Conservation (phyloP, 2,329 filamentous ascomycete genomes). For the Penicillium sp. region DNA sequence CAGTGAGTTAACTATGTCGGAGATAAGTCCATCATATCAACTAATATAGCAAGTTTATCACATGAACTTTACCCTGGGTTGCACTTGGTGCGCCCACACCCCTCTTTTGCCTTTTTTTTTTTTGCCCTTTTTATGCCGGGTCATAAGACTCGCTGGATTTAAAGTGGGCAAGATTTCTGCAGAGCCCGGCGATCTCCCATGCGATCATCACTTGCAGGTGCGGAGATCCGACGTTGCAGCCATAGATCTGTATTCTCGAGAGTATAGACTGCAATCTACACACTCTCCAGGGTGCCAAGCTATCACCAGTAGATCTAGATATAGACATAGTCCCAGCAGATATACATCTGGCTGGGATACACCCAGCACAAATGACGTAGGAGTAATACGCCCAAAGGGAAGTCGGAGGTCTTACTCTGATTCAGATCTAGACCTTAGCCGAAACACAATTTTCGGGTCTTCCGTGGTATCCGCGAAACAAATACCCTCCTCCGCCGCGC, state of each 20-base stretch:
- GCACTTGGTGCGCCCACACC: conserved; percentile 3
- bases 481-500: conserved; percentile 43
- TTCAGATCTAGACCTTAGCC: conserved; percentile 12
- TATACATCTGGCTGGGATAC: background rate
- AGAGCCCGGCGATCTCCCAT: conserved; percentile 18
- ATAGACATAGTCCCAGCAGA: background rate
- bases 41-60: background rate
- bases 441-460: conserved; percentile 41
- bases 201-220: conserved; percentile 3
- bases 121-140: background rate
- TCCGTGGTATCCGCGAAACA: conserved; percentile 45
- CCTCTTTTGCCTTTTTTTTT: background rate
- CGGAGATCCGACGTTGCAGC: background rate
- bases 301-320: background rate
- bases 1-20: too few species aligned
- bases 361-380: background rate
- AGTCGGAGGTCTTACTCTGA: background rate
- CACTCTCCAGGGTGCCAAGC: background rate
- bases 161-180: conserved; percentile 12
- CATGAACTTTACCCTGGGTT: conserved; percentile 5
- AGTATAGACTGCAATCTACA: background rate
- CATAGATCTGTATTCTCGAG: background rate
- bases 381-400: background rate
- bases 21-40: background rate
- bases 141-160: conserved; percentile 15